Percentiles rank a stretch among this genome's conserved stretches.
Evolutionary conservation across 2,329 filamentous ascomycete species (phyloP).

Genomic region (Pseudohalonectria lignicola): DNA sequence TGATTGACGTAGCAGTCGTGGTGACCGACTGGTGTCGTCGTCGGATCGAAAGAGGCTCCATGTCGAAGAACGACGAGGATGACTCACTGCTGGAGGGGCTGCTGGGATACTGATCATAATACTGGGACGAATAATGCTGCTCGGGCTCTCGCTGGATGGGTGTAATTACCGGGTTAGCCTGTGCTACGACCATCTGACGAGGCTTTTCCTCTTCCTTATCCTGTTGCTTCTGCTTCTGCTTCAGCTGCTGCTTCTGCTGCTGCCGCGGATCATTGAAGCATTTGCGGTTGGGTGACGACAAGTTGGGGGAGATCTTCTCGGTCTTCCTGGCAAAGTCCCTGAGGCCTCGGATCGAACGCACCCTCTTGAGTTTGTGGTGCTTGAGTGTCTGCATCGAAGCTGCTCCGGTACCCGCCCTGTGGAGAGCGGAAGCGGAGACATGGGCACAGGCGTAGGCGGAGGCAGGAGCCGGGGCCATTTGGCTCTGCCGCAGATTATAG

Average conservation of each 20-base stretch:
- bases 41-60: constrained; percentile 20
- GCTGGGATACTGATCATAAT: constrained; percentile 13
- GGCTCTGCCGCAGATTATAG: background rate
- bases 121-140: no score
- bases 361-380: background rate
- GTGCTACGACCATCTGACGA: background rate
- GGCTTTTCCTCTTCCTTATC: background rate
- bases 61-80: constrained; percentile 19
- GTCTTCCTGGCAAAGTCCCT: background rate
- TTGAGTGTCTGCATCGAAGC: no score
- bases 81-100: constrained; percentile 11
- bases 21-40: constrained; percentile 24
- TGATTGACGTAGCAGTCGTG: constrained; percentile 28
- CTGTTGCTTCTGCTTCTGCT: constrained; percentile 2
- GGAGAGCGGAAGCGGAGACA: no score
- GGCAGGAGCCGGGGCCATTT: no score
- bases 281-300: background rate
- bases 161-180: no score
- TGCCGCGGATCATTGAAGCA: background rate
- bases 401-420: no score
- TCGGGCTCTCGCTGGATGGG: no score
- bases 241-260: background rate
- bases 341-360: background rate
- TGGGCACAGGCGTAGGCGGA: no score
- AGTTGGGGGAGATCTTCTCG: background rate